Base-by-base conservation (phyloP, 331 rosid species). In the Acacia concinna region DNA sequence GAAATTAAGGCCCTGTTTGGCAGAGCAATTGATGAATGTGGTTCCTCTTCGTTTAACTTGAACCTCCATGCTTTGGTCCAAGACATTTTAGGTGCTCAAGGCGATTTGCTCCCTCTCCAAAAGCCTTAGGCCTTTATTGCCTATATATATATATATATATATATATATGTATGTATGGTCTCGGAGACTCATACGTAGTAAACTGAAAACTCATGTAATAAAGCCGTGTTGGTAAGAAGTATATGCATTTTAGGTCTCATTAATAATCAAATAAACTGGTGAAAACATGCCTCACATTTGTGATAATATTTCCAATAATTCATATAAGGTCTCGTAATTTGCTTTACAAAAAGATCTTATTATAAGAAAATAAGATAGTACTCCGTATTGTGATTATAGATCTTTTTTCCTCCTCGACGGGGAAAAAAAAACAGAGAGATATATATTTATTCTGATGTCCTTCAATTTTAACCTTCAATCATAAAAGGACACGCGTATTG, bases 11-110 rank as follows among this genome's bases (percentile, higher is more conserved):
- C 3, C 30, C 4, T 73, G 10, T 87, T 84, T 73, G 79, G 5
- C 17, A 32, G 38, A 72, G 84, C 88, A 0, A 81, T 84, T 62
- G 67, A 28, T 3, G 17, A 70, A 32, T 85, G 83, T 43, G 90
- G 86, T 31, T 87, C 86, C 6, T 81, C 88, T 31, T 87, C 88
- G 4, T 76, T 84, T 2, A 28, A 76, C 68, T 49, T 7, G 62
- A 87, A 87, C 78, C 74, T 79, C 4, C 8, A 35, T 37, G 73
- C 59, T 27, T 51, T 79, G 18, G 18, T 35, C 9, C 13, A 73
- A 64, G 37, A 59, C 1, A 35, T 79, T 49, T 47, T 63, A 12
- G 66, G 35, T 13, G 35, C 12, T 27, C 18, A 57, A 3, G 37
- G 1, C 37, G 34, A 9, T 2, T 8, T 62, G 68, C 11, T n/a